Base-by-base conservation (phyloP, 768 basidiomycete genomes). In the Tulasnella sp. region DNA sequence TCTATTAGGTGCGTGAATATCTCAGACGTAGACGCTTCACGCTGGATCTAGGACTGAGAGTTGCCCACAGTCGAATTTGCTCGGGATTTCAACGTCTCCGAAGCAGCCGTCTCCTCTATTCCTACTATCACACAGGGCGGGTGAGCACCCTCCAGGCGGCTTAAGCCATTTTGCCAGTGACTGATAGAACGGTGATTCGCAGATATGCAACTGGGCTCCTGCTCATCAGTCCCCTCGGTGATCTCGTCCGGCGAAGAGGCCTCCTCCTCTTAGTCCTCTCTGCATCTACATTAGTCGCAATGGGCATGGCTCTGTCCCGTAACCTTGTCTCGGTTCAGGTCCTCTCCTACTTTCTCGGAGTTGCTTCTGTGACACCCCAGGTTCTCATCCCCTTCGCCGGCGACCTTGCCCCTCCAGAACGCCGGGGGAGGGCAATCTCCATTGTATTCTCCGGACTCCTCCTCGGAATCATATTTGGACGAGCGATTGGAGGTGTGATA, bases 151-250 rank as follows among this genome's bases (percentile, higher is more conserved):
- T 29, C 8, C 22, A 58, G 22, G 15, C 6, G 15, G 2, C 42
- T 4, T 12, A 25, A 37, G 17, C 1, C 36, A 11, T 70, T 22
- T 38, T 11, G 34, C 36, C 2, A n/a, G 40, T 52, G 34, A 19
- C 54, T 36, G 17, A 69, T 31, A n/a, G 36, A 77, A 76, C 58
- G 39, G 69, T 19, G 58, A 38, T 34, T 72, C 22, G 74, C 75
- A 82, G 92, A 67, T 94, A 93, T 81, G 91, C 90, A 1, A 84
- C 84, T 7, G 93, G 93, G 0, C 85, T 94, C 8, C 82, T 95
- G 2, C 82, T 95, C 54, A 88, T 96, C 73, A 88, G 91, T 0
- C 94, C 95, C 0, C 85, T 94, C 0, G 94, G 95, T 9, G 94
- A 97, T 81, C 87, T 96, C 25, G 86, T 94, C 40, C 90, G 91